Percentiles rank a stretch among this genome's conserved stretches.
These are phyloP conservation scores for Rhododendron williamsianum DNA, from an alignment of 148 eudicot genomes.

Conservation along the genomic window DNA sequence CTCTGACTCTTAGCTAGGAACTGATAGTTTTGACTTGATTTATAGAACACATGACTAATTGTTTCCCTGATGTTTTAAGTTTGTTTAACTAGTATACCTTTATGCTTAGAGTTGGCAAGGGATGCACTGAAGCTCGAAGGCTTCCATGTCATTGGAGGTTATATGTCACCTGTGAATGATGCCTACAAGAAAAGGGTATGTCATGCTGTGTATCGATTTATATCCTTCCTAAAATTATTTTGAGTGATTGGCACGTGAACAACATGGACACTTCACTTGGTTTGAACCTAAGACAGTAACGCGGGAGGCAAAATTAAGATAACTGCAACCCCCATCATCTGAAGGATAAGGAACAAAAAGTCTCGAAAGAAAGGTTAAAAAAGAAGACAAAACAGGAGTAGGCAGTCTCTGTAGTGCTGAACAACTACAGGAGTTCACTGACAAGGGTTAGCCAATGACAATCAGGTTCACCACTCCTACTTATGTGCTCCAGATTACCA, in stretches of 20 bases:
- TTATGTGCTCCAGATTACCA: background rate
- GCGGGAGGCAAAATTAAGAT: background rate
- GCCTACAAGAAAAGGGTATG: slow-evolving; percentile 76
- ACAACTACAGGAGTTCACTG: background rate
- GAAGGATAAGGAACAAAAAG: background rate
- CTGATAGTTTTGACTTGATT: background rate
- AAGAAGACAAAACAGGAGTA: background rate
- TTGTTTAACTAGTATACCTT: background rate
- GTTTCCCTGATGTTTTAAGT: background rate
- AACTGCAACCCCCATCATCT: background rate
- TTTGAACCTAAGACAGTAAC: background rate
- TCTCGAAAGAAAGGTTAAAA: background rate
- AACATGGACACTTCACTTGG: background rate
- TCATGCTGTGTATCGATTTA: background rate
- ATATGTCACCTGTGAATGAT: slow-evolving; percentile 94
- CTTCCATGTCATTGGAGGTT: slow-evolving; percentile 79
- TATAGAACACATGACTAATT: background rate
- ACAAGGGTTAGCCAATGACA: background rate
- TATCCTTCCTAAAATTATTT: background rate
- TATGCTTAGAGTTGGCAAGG: slow-evolving; percentile 67
- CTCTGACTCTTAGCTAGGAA: background rate
- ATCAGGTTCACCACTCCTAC: background rate
- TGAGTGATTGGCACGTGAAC: background rate
- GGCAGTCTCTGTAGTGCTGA: background rate
- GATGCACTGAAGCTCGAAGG: slow-evolving; percentile 74